phyloP scores from a whole-genome alignment of 768 basidiomycete species.

The Auricularia sp. region DNA sequence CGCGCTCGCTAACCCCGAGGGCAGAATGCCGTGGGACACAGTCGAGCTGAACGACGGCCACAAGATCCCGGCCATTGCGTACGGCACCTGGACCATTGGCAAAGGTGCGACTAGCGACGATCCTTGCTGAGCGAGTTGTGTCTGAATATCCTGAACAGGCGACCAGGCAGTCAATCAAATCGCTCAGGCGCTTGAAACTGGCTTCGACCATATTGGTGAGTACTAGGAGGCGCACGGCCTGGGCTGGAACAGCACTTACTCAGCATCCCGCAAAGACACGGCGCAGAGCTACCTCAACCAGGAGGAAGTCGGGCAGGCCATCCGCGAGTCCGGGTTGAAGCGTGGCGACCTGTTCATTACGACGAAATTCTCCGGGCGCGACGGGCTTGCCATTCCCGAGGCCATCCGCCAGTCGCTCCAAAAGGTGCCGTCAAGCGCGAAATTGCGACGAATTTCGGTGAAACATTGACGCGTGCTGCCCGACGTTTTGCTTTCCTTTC shows the following conservation, averaged over 20 bases:
- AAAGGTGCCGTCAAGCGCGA: not conserved
- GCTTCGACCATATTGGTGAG: constrained; percentile 52
- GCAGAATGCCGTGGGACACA: constrained; percentile 48
- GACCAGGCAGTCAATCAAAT: constrained; percentile 42
- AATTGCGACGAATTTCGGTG: not conserved
- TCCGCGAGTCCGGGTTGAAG: constrained; percentile 44
- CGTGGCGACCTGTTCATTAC: constrained; percentile 54
- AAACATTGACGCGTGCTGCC: constrained; percentile 1
- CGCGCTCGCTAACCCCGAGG: not conserved
- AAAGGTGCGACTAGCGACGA: constrained; percentile 21
- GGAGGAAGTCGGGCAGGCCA: constrained; percentile 41
- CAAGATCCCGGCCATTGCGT: constrained; percentile 41
- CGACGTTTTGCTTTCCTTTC: constrained; percentile 15
- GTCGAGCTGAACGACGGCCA: constrained; percentile 51
- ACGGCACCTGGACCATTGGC: constrained; percentile 58
- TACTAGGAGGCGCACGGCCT: not conserved
- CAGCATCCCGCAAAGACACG: constrained; percentile 31
- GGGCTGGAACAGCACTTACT: not conserved
- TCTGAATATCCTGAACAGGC: constrained; percentile 11
- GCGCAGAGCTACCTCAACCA: constrained; percentile 56
- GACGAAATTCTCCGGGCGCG: constrained; percentile 14
- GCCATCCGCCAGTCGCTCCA: not conserved
- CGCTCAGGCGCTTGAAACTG: constrained; percentile 49
- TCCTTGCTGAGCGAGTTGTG: not conserved
- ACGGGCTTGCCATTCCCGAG: not conserved